Evolutionary conservation across 805 yeast species (phyloP).

Genomic region (Ogataea haglerorum): DNA sequence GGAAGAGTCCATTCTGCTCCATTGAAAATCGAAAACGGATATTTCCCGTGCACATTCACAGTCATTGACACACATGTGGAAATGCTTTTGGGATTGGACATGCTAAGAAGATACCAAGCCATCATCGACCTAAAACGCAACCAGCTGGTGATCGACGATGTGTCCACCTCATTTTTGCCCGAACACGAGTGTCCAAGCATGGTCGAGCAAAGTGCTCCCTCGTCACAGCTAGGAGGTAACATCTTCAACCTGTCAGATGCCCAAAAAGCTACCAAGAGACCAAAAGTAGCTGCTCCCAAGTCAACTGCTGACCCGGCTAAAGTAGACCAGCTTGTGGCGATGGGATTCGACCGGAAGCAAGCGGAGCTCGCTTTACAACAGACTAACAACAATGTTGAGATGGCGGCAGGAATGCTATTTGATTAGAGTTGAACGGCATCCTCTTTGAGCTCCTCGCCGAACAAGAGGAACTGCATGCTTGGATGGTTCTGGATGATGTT

Average conservation of each 20-base stretch:
- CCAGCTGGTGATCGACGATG: slow-evolving; percentile 65
- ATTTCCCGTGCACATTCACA: slow-evolving; percentile 64
- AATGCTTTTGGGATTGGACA: slow-evolving; percentile 81
- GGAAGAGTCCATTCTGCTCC: slow-evolving; percentile 92
- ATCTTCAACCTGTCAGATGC: slow-evolving; percentile 21
- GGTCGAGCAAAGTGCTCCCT: slow-evolving; percentile 11
- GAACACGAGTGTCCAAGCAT: slow-evolving; percentile 65
- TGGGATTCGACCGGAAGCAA: slow-evolving; percentile 70
- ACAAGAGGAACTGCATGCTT: slow-evolving; percentile 32
- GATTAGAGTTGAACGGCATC: slow-evolving; percentile 21
- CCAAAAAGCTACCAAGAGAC: slow-evolving; percentile 18
- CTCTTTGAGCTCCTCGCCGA: slow-evolving; percentile 17
- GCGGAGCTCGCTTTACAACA: slow-evolving; percentile 61
- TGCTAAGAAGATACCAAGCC: slow-evolving; percentile 87
- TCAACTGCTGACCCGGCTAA: slow-evolving; percentile 27
- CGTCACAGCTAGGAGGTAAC: slow-evolving; percentile 36
- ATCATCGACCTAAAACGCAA: slow-evolving; percentile 68
- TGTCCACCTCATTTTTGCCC: slow-evolving; percentile 65
- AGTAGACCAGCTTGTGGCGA: slow-evolving; percentile 45
- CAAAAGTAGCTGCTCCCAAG: slow-evolving; percentile 24
- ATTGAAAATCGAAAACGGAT: slow-evolving; percentile 64
- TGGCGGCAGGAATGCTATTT: slow-evolving; percentile 81
- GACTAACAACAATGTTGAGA: slow-evolving; percentile 75
- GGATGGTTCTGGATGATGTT: slow-evolving; percentile 61
- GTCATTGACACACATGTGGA: slow-evolving; percentile 73